Evolutionary conservation across 108 stramenopile species (phyloP).

Genomic region (Discostella stelligeroides): DNA sequence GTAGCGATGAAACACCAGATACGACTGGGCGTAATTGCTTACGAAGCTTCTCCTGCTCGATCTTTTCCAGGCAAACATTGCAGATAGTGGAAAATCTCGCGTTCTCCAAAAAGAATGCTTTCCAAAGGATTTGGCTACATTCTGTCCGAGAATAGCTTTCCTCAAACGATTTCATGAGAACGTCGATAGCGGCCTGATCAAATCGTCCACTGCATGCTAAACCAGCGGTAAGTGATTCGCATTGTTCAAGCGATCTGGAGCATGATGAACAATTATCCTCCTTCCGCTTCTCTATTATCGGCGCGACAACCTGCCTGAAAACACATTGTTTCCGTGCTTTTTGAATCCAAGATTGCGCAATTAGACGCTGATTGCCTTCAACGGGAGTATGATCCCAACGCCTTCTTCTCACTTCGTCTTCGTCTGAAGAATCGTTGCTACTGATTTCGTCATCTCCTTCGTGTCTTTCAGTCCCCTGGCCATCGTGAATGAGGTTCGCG

Average conservation of each 20-base stretch:
- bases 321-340: conserved; percentile 77
- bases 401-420: conserved; percentile 55
- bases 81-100: conserved; percentile 77
- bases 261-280: conserved; percentile 57
- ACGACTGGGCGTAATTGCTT: conserved; percentile 53
- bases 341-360: conserved; percentile 79
- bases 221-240: conserved; percentile 48
- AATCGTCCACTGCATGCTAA: conserved; percentile 61
- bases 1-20: conserved; percentile 58
- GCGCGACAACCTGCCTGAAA: conserved; percentile 59
- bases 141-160: conserved; percentile 61
- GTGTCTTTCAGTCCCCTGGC: conserved; percentile 59
- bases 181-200: conserved; percentile 73
- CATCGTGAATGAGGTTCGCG: conserved; percentile 77
- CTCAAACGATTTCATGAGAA: conserved; percentile 70
- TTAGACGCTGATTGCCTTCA: conserved; percentile 53
- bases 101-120: conserved; percentile 81
- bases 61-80: conserved; percentile 59
- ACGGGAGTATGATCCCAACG: conserved; percentile 75
- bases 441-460: conserved; percentile 68
- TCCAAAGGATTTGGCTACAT: conserved; percentile 74
- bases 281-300: conserved; percentile 69
- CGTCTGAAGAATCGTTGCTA: conserved; percentile 74
- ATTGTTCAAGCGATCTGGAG: conserved; percentile 52
- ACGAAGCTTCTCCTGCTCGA: conserved; percentile 60